These are phyloP conservation scores for Penicillium salamii DNA, from an alignment of 495 filamentous ascomycete genomes.

Conservation along the genomic window DNA sequence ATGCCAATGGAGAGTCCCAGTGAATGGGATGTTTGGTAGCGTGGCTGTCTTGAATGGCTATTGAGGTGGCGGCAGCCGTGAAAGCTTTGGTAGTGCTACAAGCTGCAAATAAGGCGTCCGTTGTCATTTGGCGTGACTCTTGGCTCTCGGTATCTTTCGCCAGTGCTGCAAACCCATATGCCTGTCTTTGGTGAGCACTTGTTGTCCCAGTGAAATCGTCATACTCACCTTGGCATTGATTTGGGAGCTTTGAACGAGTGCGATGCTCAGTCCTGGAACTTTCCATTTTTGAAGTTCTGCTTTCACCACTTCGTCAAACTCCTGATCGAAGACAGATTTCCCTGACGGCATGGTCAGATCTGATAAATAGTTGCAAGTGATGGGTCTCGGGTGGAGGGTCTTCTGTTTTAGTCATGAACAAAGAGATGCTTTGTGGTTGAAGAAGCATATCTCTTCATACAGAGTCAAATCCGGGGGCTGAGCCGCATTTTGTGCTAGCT, in stretches of 20 bases:
- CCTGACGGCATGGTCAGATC: not conserved
- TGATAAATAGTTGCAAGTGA: too few species aligned
- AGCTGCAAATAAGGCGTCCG: constrained; percentile 39
- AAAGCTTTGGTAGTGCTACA: constrained; percentile 58
- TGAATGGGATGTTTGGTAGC: constrained; percentile 29
- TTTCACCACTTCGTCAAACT: constrained; percentile 37
- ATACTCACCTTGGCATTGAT: constrained; percentile 41
- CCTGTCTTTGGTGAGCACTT: constrained; percentile 32
- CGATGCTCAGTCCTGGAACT: constrained; percentile 49
- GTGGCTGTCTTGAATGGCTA: constrained; percentile 41
- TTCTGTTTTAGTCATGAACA: too few species aligned
- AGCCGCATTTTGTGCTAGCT: too few species aligned
- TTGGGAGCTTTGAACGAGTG: constrained; percentile 43
- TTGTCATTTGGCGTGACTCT: constrained; percentile 31
- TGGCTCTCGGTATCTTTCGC: constrained; percentile 23
- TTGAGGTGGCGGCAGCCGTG: constrained; percentile 46
- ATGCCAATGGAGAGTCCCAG: constrained; percentile 48
- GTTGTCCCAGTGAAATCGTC: not conserved
- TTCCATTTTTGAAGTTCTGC: constrained; percentile 44
- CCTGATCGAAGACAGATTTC: constrained; percentile 17
- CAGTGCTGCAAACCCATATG: constrained; percentile 46
- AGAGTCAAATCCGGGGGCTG: too few species aligned
- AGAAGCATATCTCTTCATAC: too few species aligned
- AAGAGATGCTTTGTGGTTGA: too few species aligned
- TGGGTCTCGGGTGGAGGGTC: too few species aligned